A percentile compares a stretch with the other conserved stretches of the same genome.
These are phyloP conservation scores for Wallacemonas sp. DNA, from an alignment of 208 protist species.

Conservation along the genomic window DNA sequence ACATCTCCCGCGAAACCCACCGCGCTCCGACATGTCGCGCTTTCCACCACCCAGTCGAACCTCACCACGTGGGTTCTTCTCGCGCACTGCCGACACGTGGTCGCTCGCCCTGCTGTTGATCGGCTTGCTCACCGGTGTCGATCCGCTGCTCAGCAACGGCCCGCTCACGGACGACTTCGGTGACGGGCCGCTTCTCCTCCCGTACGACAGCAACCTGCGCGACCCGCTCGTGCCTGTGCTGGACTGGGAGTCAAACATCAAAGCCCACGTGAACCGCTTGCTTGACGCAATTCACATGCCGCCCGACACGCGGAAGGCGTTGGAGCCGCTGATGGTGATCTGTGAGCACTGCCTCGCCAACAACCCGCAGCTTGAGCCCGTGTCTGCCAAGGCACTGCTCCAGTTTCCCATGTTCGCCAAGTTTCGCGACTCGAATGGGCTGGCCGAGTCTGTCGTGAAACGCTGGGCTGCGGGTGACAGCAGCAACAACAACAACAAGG, in stretches of 20 bases:
- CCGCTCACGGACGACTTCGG: conserved; percentile 77
- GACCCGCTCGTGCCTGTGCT: conserved; percentile 29
- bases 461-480: conserved; percentile 24
- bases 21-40: conserved; percentile 15
- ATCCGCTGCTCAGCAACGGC: conserved; percentile 67
- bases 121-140: conserved; percentile 73
- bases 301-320: conserved; percentile 13
- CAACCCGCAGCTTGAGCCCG: conserved; percentile 25
- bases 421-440: conserved; percentile 25
- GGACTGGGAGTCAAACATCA: conserved; percentile 81
- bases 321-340: conserved; percentile 45
- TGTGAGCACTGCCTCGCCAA: conserved; percentile 74
- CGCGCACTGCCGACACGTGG: conserved; percentile 62
- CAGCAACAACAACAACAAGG: background rate
- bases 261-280: conserved; percentile 44
- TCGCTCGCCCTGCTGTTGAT: conserved; percentile 63
- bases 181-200: conserved; percentile 55
- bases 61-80: conserved; percentile 71
- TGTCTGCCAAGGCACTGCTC: conserved; percentile 40
- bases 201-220: conserved; percentile 24
- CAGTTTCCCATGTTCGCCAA: conserved; percentile 41
- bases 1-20: conserved; percentile 25
- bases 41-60: conserved; percentile 63
- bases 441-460: conserved; percentile 30
- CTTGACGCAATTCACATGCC: conserved; percentile 33